Base-by-base conservation (phyloP, 2,329 filamentous ascomycete species). In the Bertia moriformis region DNA sequence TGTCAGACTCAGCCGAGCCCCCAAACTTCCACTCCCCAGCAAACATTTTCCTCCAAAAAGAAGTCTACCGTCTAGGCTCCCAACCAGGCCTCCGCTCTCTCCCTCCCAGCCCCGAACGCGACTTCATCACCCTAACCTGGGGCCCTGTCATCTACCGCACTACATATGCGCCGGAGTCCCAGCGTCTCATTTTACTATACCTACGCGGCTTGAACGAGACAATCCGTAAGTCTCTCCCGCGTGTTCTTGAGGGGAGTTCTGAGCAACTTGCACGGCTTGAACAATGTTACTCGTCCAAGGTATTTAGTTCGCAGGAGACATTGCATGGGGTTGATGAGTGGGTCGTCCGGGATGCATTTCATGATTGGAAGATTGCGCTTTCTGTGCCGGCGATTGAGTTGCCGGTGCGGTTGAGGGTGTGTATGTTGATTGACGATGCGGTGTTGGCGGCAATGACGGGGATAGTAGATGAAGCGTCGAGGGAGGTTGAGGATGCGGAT, bases 81-180 rank as follows among this genome's bases (percentile, higher is more conserved):
- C 43, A 47, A 14, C 49, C 48, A 3, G 51, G 52, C 2, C 39
- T 55, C 4, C 45, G 49, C 20, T 49, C 46, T 2, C 40, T 52
- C 4, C 50, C 50, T 13, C 48, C 45, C 30, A 42, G 48, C 10
- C 49, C 48, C 15, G 43, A 48, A 17, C 51, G 51, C 7, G 51
- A 53, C 15, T 55, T 53, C 37, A 40, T 54, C 14, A 45, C 46
- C 5, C 39, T 52, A 2, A 50, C 50, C 38, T 55, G 52, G 51
- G 52, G 51, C 3, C 51, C 51, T 4, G 38, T 54, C 14, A 38
- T 54, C 19, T 55, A 50, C 37, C 46, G 48, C 30, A 52, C 51
- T 2, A 47, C 44, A n/a, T 54, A 54, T 38, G 44, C 45, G 1
- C 42, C 51, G 3, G 48, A 49, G 17, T 48, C 47, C 3, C 40